phyloP scores from a whole-genome alignment of 75 land plant genomes.

The Cupressus sempervirens region DNA sequence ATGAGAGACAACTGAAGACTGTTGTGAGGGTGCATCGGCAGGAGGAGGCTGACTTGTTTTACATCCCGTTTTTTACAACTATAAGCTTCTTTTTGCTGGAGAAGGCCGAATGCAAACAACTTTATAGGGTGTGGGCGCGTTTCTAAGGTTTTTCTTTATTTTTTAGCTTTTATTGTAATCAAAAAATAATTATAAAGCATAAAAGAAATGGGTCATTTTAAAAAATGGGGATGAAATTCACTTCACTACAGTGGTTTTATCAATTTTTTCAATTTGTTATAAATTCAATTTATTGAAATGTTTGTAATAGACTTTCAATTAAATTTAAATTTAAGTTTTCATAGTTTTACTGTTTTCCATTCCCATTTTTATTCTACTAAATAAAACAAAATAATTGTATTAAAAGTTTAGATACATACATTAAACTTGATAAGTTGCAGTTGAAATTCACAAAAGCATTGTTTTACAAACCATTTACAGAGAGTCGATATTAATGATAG shows the following conservation, averaged over 20 bases:
- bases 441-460: neutral
- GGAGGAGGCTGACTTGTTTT: constrained; percentile 90
- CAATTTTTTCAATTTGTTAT: too few relatives aligned
- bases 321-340: neutral
- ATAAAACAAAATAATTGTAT: neutral
- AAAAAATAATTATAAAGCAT: neutral
- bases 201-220: neutral
- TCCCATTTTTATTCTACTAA: neutral
- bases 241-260: too few relatives aligned
- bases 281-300: neutral
- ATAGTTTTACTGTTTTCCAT: neutral
- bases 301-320: neutral
- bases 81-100: constrained; percentile 91
- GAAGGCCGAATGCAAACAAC: constrained; percentile 76
- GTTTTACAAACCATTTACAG: neutral
- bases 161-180: constrained; percentile 9
- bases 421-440: neutral
- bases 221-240: neutral
- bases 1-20: constrained; percentile 61
- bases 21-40: constrained; percentile 70
- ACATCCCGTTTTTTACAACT: constrained; percentile 93
- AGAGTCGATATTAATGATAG: neutral
- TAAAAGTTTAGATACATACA: neutral
- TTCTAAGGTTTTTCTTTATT: constrained; percentile 45
- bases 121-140: constrained; percentile 89